Evolutionary conservation across 345 rosid genomes (phyloP).

Genomic region (sweet orange (Citrus sinensis)): DNA sequence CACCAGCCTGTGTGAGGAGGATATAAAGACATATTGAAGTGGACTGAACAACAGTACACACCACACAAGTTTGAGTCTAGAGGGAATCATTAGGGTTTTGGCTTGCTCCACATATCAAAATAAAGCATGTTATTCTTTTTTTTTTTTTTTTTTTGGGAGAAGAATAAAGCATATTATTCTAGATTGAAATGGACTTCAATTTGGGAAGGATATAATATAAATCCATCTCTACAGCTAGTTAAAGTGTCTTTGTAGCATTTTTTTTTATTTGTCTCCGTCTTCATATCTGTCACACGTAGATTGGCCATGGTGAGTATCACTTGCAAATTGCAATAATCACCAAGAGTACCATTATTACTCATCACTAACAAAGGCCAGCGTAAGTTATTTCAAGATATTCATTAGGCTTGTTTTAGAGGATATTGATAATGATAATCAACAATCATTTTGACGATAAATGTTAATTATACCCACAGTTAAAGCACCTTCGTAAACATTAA

Average conservation of each 20-base stretch:
- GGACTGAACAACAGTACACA: conserved; percentile 19
- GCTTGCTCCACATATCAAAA: not conserved
- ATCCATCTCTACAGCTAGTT: not conserved
- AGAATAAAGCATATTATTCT: not conserved
- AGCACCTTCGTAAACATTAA: too few species aligned
- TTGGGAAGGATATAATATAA: not conserved
- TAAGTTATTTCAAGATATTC: not conserved
- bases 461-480: not conserved
- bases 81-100: conserved; percentile 10
- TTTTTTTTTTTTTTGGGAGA: too few species aligned
- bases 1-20: not conserved
- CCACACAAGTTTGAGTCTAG: conserved; percentile 9
- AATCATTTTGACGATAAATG: not conserved
- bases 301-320: not conserved
- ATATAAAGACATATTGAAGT: not conserved
- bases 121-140: not conserved
- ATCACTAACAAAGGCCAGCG: not conserved
- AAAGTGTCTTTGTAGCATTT: not conserved
- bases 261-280: not conserved
- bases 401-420: not conserved
- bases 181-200: not conserved
- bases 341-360: not conserved
- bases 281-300: not conserved
- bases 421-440: not conserved
- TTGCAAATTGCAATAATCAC: not conserved